phyloP scores from a whole-genome alignment of 2,329 filamentous ascomycete species.

The Hansfordia pulvinata region DNA sequence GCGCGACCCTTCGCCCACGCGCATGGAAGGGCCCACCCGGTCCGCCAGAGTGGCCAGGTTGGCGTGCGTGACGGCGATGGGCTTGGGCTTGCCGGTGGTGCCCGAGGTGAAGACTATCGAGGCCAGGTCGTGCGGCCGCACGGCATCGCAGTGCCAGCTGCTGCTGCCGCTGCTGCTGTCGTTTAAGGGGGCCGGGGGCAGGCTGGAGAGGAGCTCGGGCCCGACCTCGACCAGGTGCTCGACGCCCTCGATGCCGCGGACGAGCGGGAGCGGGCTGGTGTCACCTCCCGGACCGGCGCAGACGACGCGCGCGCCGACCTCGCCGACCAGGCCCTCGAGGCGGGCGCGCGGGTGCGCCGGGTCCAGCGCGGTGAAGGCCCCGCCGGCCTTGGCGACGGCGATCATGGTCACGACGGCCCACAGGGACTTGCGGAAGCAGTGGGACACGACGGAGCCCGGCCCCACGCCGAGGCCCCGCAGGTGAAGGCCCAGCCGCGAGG shows the following conservation, averaged over 20 bases:
- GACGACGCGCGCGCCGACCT: background rate
- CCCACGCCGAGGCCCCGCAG: background rate
- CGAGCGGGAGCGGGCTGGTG: no score
- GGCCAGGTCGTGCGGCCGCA: no score
- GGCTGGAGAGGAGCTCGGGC: no score
- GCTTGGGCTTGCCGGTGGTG: background rate
- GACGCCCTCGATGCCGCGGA: no score
- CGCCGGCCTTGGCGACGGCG: conserved; percentile 9
- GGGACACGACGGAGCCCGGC: conserved; percentile 3
- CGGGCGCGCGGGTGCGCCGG: conserved; percentile 5
- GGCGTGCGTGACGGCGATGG: background rate
- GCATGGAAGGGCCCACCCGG: no score
- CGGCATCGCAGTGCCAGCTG: no score
- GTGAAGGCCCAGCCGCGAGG: no score
- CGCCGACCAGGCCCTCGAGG: background rate
- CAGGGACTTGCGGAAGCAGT: conserved; percentile 6
- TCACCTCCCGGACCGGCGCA: background rate
- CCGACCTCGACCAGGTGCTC: no score
- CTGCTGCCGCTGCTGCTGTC: no score
- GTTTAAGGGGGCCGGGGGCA: no score
- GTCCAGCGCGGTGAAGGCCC: conserved; percentile 9
- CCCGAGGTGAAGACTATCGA: background rate
- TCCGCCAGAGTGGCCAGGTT: no score
- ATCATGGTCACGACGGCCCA: conserved; percentile 5
- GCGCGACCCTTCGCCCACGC: no score